phyloP scores from a whole-genome alignment of 2,329 filamentous ascomycete species.

The Aspergillus unguis region DNA sequence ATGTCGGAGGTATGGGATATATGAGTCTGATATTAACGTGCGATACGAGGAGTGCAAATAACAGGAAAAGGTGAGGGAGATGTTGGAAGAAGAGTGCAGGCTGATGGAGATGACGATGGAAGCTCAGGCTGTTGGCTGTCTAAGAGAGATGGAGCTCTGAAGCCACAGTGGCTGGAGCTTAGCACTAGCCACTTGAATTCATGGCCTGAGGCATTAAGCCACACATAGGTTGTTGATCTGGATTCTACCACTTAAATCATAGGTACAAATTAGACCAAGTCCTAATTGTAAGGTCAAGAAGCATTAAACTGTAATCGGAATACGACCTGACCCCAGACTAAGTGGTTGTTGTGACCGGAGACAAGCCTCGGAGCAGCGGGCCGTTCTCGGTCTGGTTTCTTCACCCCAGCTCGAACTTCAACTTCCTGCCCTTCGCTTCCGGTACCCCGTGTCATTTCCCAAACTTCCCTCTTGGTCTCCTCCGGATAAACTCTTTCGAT shows the following conservation, averaged over 20 bases:
- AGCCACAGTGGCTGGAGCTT: slow-evolving; percentile 16
- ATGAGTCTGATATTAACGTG: not conserved
- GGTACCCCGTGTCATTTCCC: slow-evolving; percentile 26
- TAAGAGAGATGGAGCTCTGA: slow-evolving; percentile 9
- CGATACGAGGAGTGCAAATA: not conserved
- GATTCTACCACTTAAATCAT: not conserved
- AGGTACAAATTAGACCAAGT: too few species aligned
- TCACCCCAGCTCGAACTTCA: slow-evolving; percentile 17
- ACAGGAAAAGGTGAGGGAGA: slow-evolving; percentile 1
- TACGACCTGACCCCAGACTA: not conserved
- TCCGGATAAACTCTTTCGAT: slow-evolving; percentile 16
- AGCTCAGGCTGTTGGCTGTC: slow-evolving; percentile 11
- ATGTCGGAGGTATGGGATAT: slow-evolving; percentile 52
- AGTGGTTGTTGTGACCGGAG: slow-evolving; percentile 1
- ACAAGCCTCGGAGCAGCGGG: slow-evolving; percentile 34
- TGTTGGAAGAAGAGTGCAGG: not conserved
- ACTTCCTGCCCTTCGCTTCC: slow-evolving; percentile 21
- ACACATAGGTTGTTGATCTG: not conserved
- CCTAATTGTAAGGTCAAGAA: too few species aligned
- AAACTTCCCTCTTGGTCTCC: slow-evolving; percentile 17
- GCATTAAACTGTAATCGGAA: too few species aligned
- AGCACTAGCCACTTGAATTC: not conserved
- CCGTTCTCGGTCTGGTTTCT: slow-evolving; percentile 22
- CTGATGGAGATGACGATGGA: slow-evolving; percentile 13
- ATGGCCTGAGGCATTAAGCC: slow-evolving; percentile 15